Evolutionary conservation across 75 land plant genomes (phyloP), one percentile per base, ranked within the genome.

Genomic region (Gnetum montanum): DNA sequence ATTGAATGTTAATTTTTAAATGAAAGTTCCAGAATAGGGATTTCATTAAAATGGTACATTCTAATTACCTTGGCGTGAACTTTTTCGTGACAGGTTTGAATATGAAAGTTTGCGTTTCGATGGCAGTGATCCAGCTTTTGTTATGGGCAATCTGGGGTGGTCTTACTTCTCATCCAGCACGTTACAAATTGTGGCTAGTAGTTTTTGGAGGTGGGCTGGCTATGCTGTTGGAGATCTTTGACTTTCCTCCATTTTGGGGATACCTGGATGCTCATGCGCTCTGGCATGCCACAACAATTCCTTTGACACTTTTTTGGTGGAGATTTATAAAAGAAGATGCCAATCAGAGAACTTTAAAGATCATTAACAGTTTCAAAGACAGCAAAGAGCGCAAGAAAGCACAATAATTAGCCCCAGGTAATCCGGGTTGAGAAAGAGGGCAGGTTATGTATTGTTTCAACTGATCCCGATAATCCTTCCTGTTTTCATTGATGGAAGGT

Each of bases 261-360:
- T 73, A 52, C 34, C 49, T 94, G 19, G 96, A 94, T 64, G 88
- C 98, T 11, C 91, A 90, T 75, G 90, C 96, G 27, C 50, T 86
- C 4, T 85, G 96, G 85, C 96, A 83, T 62, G 86, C 81, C 34
- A 63, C 75, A 27, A 76, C 85, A 13, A 58, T 94, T 12, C 96
- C 98, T 2, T 71, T 94, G 8, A 74, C 90, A 31, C 82, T 67
- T 55, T 61, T 94, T 41, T 94, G 96, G 91, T 94, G 98, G 98
- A 78, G 88, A 59, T 94, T 94, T 53, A 70, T 86, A 50, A 83
- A 76, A 57, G 83, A 83, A 50, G 98, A 94, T 63, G 85, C 83
- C 8, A 71, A 61, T 38, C 73, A 69, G 43, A 70, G 80, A 49
- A 89, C 96, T 15, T 43, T 65, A 18, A 29, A 33, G 24, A 74